Base-by-base conservation (phyloP, 1,139 yeast genomes). In the Kodamaea ohmeri region DNA sequence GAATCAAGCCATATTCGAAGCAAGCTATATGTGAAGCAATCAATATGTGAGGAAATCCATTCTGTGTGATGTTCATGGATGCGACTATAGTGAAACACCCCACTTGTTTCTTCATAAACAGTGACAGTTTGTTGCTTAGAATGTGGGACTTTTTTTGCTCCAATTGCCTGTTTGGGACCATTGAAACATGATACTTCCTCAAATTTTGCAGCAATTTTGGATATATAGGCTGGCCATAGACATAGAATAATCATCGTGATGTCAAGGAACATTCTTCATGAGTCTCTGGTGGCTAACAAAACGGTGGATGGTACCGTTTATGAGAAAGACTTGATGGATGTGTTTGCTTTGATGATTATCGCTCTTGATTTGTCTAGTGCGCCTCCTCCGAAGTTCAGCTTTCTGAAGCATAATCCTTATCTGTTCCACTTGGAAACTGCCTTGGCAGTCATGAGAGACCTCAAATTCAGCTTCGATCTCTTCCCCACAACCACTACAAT, bases 361-460 rank as follows among this genome's bases (percentile, higher is more conserved):
- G 65, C 78, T 28, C 60, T 81, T 27, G 56, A 74, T 4, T 56
- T 80, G 28, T 57, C 56, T 15, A 54, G 35, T 4, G 39, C 31
- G 1, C 4, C 39, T 5, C 24, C 15, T 13, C 16, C 35, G 14
- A 25, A 25, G 24, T 18, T 24, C 19, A 40, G 44, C 2, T 38
- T 54, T 27, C 20, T 38, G 20, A 63, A 58, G 40, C 30, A 40
- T 0, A 58, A 64, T 46, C 78, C 84, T 0, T 88, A 52, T 53
- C 58, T 81, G 1, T 88, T 88, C 54, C 54, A 71, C 0, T 44
- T 73, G 0, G 65, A 67, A 3, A 72, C 67, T 2, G 95, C 89
- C 0, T 46, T 83, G 1, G 50, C 55, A 0, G 56, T 60, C 1
- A 77, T 88, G 82, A 56, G 62, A 12, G 52, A 66, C 18, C 59